Evolutionary conservation across 1,284 basidiomycete species (phyloP).

Genomic region (Cryptococcus sp.): DNA sequence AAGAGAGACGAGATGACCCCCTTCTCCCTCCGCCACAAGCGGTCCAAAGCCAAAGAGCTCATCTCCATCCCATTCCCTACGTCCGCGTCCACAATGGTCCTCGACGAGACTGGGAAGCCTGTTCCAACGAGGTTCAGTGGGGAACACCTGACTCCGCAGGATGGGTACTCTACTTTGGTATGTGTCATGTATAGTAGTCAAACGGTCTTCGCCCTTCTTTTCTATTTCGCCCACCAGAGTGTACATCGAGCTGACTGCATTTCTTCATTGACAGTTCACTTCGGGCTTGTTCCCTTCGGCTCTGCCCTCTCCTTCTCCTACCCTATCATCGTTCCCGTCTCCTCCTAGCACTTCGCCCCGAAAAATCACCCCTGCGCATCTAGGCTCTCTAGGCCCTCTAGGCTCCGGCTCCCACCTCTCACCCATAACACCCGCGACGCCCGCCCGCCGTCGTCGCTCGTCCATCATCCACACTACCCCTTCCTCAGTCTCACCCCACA

Average conservation of each 20-base stretch:
- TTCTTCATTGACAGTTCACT: conserved; percentile 8
- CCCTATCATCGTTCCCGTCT: conserved; percentile 18
- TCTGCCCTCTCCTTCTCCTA: conserved; percentile 9
- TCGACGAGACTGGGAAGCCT: neutral
- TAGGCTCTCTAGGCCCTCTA: neutral
- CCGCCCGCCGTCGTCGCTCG: conserved; percentile 20
- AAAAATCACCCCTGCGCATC: neutral
- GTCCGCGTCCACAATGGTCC: conserved; percentile 14
- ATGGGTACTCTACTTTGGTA: conserved; percentile 19
- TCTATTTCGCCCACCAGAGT: no score
- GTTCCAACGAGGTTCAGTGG: conserved; percentile 10
- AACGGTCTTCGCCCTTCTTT: no score
- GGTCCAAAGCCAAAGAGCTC: conserved; percentile 9
- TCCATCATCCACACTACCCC: conserved; percentile 27
- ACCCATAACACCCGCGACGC: conserved; percentile 13
- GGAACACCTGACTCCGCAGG: conserved; percentile 15
- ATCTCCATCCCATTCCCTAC: conserved; percentile 16
- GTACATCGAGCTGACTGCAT: no score
- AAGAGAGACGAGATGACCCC: no score
- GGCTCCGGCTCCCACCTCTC: neutral
- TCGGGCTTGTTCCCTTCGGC: conserved; percentile 14
- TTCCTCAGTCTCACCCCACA: conserved; percentile 22
- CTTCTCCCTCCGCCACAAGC: conserved; percentile 9
- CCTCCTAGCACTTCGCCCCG: conserved; percentile 10
- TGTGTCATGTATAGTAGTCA: no score